These are phyloP conservation scores for Wilcoxina mikolae DNA, from an alignment of 495 filamentous ascomycete genomes.

Conservation along the genomic window DNA sequence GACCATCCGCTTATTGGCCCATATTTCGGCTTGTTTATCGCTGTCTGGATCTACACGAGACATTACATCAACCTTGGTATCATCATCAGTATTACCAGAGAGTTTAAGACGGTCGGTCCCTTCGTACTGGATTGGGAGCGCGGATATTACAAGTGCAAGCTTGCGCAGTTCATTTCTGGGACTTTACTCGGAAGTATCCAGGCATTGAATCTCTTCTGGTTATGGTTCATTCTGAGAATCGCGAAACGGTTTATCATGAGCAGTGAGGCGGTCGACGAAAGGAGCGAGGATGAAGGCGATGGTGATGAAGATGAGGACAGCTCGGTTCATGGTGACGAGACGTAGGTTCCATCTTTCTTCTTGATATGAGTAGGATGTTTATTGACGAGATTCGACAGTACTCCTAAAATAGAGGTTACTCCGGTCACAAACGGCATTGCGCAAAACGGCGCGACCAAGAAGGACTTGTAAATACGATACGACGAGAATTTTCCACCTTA, in stretches of 20 bases:
- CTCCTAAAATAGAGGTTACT: neutral
- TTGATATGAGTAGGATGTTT: constrained; percentile 7
- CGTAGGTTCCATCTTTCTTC: constrained; percentile 35
- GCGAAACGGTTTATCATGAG: constrained; percentile 43
- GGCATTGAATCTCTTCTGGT: constrained; percentile 74
- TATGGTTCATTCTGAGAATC: constrained; percentile 66
- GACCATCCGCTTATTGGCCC: constrained; percentile 60
- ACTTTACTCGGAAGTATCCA: constrained; percentile 57
- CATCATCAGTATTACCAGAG: constrained; percentile 66
- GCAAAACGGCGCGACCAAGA: neutral
- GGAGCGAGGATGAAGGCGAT: constrained; percentile 48
- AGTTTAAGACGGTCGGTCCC: constrained; percentile 78
- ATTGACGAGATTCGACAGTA: neutral
- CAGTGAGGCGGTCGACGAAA: constrained; percentile 36
- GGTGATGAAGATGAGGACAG: constrained; percentile 31
- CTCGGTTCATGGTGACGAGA: neutral
- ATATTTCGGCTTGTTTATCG: constrained; percentile 74
- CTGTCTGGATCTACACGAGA: constrained; percentile 79
- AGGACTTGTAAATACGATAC: neutral
- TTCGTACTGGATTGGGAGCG: constrained; percentile 77
- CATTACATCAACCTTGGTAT: constrained; percentile 86
- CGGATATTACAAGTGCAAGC: constrained; percentile 65
- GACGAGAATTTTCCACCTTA: no score
- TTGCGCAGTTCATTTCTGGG: constrained; percentile 62
- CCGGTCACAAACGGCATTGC: neutral